These are phyloP conservation scores for Globisporangium nagaii DNA, from an alignment of 352 stramenopile species.

Conservation along the genomic window DNA sequence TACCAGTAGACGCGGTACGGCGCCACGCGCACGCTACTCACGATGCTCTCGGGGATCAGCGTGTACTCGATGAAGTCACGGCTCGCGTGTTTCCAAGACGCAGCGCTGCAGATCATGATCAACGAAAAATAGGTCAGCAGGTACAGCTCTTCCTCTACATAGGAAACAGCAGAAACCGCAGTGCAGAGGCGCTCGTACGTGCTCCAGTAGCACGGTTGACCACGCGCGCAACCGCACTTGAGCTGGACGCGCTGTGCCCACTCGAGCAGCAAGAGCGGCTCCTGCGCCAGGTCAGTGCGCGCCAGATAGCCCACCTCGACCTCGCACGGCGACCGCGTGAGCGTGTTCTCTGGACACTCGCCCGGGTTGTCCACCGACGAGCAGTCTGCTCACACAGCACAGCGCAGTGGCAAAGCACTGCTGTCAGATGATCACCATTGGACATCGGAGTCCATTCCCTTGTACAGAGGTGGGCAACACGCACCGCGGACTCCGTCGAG, in stretches of 20 bases:
- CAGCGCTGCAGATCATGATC: constrained; percentile 2
- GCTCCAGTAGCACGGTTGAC: constrained; percentile 77
- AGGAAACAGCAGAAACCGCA: no score
- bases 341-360: constrained; percentile 41
- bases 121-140: no score
- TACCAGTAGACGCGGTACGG: constrained; percentile 79
- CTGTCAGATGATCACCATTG: no score
- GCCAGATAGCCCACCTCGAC: constrained; percentile 25
- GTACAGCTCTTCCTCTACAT: no score
- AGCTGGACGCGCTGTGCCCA: constrained; percentile 40
- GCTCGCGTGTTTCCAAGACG: constrained; percentile 10
- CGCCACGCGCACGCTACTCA: constrained; percentile 42
- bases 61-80: constrained; percentile 61
- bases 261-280: constrained; percentile 27
- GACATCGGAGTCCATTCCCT: no score
- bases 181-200: constrained; percentile 32
- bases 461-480: neutral
- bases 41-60: constrained; percentile 31
- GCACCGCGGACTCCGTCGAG: constrained; percentile 34
- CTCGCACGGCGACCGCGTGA: constrained; percentile 31
- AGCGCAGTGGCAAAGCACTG: no score
- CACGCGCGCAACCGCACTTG: constrained; percentile 57
- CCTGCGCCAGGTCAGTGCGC: constrained; percentile 9
- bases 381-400: constrained; percentile 18
- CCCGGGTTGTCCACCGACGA: constrained; percentile 47